Evolutionary conservation across 2,329 filamentous ascomycete species (phyloP), one percentile per base, ranked within the genome.

Genomic region (Phialophora expanda): DNA sequence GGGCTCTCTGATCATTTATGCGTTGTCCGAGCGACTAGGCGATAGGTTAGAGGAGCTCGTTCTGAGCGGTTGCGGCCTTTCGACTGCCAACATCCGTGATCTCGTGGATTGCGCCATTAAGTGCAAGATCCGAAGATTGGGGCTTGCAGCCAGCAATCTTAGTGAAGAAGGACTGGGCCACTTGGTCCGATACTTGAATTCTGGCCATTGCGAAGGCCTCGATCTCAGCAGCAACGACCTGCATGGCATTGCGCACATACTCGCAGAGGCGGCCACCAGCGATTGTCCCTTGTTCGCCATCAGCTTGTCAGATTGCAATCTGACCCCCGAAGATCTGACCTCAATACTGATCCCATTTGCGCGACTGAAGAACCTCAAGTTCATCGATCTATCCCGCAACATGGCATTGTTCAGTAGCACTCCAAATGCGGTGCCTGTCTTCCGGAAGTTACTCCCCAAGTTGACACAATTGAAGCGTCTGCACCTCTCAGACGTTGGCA

Each of bases 381-480:
- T 97, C 75, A 87, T 99, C 66, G 95, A 98, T 76, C 82, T 99
- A 41, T 97, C 92, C 4, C 92, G 97, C 74, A 98, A 98, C 72
- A 90, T 85, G 34, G 87, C 87, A 22, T 83, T 99, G 17, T 97
- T 96, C 75, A 85, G 88, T 60, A 83, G 83, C 3, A 83, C 89
- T 50, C 89, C 90, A n/a, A 92, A 87, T 73, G 90, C 91, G 1
- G 83, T 95, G 38, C 85, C 86, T 4, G 80, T 92, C 3, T 82
- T 98, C 62, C 85, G 95, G 72, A 91, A 91, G 79, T 95, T 94
- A 75, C 82, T 98, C 63, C 93, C 94, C 3, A 89, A 92, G 76
- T 85, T 98, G 80, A 81, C 85, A 32, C 82, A 84, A 3, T 78
- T 99, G 32, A 96, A 93, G 76, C 87, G 95, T 17, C 87, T 99